Conservation (phyloP, 1,284 basidiomycete species). For the Puccinia polysora region DNA sequence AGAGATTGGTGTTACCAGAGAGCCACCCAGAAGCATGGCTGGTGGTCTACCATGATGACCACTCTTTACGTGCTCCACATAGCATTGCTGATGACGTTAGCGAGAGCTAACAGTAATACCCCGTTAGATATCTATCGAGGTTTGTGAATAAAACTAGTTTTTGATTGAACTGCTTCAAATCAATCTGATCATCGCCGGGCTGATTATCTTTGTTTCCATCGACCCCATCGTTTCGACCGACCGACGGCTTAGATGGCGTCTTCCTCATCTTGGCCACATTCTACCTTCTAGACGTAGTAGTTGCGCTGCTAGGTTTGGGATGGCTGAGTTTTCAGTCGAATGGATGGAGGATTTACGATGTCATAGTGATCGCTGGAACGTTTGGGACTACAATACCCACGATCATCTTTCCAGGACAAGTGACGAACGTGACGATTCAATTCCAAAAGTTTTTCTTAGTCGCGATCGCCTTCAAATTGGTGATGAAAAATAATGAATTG, state of each 20-base stretch:
- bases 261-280: constrained; percentile 71
- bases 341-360: constrained; percentile 80
- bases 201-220: background rate
- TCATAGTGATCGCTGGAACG: constrained; percentile 74
- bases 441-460: constrained; percentile 93
- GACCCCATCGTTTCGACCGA: background rate
- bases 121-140: constrained; percentile 27
- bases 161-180: constrained; percentile 47
- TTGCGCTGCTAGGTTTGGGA: constrained; percentile 78
- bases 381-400: constrained; percentile 77
- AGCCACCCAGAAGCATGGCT: constrained; percentile 84
- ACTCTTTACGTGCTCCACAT: constrained; percentile 79
- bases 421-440: constrained; percentile 56
- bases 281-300: constrained; percentile 71
- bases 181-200: background rate
- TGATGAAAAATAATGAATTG: constrained; percentile 78
- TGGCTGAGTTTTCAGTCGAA: constrained; percentile 77
- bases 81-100: constrained; percentile 65
- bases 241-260: constrained; percentile 65
- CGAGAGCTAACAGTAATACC: constrained; percentile 26
- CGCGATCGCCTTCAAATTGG: constrained; percentile 86
- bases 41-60: constrained; percentile 84
- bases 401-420: constrained; percentile 54
- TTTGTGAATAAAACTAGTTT: constrained; percentile 55
- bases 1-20: constrained; percentile 87